Evolutionary conservation across 1,284 basidiomycete species (phyloP).

Genomic region (Puccinia hordei): DNA sequence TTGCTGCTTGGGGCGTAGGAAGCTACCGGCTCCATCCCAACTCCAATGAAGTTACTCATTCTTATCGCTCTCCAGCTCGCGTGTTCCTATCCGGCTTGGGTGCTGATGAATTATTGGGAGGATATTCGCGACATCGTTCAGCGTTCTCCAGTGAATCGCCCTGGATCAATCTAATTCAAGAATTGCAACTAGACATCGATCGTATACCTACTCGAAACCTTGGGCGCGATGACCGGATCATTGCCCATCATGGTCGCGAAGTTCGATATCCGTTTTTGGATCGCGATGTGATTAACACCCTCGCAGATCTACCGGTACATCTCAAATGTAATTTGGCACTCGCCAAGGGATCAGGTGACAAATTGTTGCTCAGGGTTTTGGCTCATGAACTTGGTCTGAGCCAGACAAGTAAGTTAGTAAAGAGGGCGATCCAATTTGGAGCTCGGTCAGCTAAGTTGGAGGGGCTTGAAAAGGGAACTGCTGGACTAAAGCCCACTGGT

Average conservation of each 20-base stretch:
- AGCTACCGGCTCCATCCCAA: slow-evolving; percentile 53
- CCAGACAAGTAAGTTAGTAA: slow-evolving; percentile 29
- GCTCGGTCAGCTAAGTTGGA: slow-evolving; percentile 45
- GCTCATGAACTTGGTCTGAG: slow-evolving; percentile 26
- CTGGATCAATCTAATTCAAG: slow-evolving; percentile 28
- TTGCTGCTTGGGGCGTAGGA: slow-evolving; percentile 80
- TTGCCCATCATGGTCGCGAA: slow-evolving; percentile 29
- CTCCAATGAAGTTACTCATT: neutral
- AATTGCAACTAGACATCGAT: slow-evolving; percentile 46
- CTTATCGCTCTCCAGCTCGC: slow-evolving; percentile 73
- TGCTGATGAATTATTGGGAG: slow-evolving; percentile 91
- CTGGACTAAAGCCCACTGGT: neutral
- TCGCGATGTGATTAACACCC: slow-evolving; percentile 16
- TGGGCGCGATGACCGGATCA: slow-evolving; percentile 43
- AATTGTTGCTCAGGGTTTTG: slow-evolving; percentile 27
- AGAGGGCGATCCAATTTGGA: slow-evolving; percentile 45
- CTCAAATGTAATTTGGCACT: slow-evolving; percentile 35
- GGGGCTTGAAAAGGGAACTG: slow-evolving; percentile 27
- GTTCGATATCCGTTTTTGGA: slow-evolving; percentile 47
- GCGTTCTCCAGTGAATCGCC: slow-evolving; percentile 63
- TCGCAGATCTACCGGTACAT: slow-evolving; percentile 30
- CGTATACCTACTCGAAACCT: slow-evolving; percentile 42
- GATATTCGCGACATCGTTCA: slow-evolving; percentile 84
- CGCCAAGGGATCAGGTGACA: slow-evolving; percentile 39
- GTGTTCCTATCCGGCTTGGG: slow-evolving; percentile 90